Evolutionary conservation across 2,329 filamentous ascomycete species (phyloP).

Genomic region (Ophidiomyces ophidiicola): DNA sequence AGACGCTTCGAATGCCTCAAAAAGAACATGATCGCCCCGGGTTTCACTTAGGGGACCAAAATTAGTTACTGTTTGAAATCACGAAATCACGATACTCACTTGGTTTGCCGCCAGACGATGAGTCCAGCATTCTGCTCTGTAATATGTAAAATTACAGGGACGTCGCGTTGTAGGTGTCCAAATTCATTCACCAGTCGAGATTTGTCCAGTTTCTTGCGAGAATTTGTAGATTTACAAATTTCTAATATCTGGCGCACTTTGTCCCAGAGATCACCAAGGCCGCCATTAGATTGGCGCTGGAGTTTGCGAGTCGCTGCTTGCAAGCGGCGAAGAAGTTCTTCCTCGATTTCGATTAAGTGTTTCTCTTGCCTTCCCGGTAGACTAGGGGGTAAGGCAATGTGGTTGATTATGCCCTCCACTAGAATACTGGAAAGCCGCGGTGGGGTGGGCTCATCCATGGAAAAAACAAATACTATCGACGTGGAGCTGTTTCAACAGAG

Average conservation of each 20-base stretch:
- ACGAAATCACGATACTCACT: slow-evolving; percentile 21
- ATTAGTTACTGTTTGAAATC: background rate
- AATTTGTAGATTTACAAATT: slow-evolving; percentile 15
- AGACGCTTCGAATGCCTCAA: slow-evolving; percentile 52
- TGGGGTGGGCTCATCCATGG: no score
- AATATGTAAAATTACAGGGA: slow-evolving; percentile 36
- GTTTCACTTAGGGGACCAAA: slow-evolving; percentile 13
- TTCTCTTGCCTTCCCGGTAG: slow-evolving; percentile 27
- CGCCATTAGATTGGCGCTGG: slow-evolving; percentile 16
- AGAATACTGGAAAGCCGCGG: slow-evolving; percentile 9
- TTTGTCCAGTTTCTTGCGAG: slow-evolving; percentile 15
- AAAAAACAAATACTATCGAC: no score
- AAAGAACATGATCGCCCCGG: slow-evolving; percentile 28
- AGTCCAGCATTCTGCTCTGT: slow-evolving; percentile 40
- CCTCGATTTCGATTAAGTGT: slow-evolving; percentile 21
- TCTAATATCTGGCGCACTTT: slow-evolving; percentile 11
- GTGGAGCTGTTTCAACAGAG: no score
- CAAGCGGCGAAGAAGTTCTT: slow-evolving; percentile 17
- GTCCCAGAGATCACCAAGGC: slow-evolving; percentile 16
- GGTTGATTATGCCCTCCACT: slow-evolving; percentile 24
- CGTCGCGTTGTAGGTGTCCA: slow-evolving; percentile 18
- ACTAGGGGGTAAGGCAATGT: slow-evolving; percentile 29
- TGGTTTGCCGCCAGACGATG: slow-evolving; percentile 27
- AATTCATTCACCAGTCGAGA: slow-evolving; percentile 22
- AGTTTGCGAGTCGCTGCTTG: slow-evolving; percentile 20